Evolutionary conservation across 345 rosid genomes (phyloP).

Genomic region (Salix viminalis): DNA sequence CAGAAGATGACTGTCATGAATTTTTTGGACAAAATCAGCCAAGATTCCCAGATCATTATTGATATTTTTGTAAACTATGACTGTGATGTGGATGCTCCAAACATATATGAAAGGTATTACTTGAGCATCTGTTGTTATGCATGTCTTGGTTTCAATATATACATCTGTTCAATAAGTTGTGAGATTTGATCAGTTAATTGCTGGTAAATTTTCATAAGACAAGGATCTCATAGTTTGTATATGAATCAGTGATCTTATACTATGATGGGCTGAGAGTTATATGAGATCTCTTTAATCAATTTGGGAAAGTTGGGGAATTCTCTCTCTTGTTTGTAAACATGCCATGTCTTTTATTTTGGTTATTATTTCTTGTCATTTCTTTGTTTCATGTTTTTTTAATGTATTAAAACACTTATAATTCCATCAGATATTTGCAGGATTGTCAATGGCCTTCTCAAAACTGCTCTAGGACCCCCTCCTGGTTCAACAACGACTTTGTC

Average conservation of each 20-base stretch:
- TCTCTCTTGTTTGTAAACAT: not conserved
- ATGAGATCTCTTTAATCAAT: not conserved
- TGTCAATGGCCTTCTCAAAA: constrained; percentile 92
- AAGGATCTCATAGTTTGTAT: not conserved
- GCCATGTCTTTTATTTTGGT: not conserved
- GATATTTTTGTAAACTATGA: constrained; percentile 95
- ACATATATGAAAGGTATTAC: constrained; percentile 88
- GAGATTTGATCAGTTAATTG: not conserved
- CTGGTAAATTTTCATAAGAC: not conserved
- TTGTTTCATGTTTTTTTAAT: constrained; percentile 10
- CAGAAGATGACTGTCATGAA: constrained; percentile 95
- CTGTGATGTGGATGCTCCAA: constrained; percentile 91
- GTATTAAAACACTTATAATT: constrained; percentile 86
- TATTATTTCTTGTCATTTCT: not conserved
- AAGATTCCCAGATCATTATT: constrained; percentile 71
- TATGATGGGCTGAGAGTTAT: not conserved
- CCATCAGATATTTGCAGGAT: constrained; percentile 96
- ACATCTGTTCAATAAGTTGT: not conserved
- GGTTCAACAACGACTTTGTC: constrained; percentile 86
- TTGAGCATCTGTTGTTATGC: not conserved
- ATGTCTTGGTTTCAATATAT: not conserved
- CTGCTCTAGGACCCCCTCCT: constrained; percentile 90
- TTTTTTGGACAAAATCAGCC: constrained; percentile 70
- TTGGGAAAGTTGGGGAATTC: not conserved
- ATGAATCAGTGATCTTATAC: not conserved